A percentile compares a stretch with the other conserved stretches of the same genome.
phyloP scores from a whole-genome alignment of 768 basidiomycete genomes.

The Pulveroboletus ravenelii region DNA sequence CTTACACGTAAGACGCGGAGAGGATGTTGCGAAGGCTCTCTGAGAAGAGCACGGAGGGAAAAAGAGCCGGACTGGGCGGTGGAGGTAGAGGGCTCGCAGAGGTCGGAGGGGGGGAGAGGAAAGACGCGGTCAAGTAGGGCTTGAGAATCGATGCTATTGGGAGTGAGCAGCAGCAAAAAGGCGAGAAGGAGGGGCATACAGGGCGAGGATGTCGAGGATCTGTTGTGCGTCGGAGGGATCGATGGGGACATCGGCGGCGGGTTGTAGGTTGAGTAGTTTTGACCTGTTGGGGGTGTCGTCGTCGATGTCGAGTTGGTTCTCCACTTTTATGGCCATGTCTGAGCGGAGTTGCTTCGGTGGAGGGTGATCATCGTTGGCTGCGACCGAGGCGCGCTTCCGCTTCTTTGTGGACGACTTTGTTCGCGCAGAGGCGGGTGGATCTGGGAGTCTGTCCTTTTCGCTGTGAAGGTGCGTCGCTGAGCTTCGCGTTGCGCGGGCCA shows the following conservation, averaged over 20 bases:
- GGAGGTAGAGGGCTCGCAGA: constrained; percentile 39
- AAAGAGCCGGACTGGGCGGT: constrained; percentile 30
- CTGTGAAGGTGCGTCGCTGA: constrained; percentile 41
- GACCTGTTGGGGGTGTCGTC: constrained; percentile 17
- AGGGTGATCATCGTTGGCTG: constrained; percentile 44
- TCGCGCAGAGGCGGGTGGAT: constrained; percentile 23
- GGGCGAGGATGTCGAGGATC: constrained; percentile 57
- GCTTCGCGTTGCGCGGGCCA: constrained; percentile 74
- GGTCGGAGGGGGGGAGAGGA: constrained; percentile 41
- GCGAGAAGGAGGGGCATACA: constrained; percentile 33
- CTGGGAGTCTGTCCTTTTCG: constrained; percentile 27
- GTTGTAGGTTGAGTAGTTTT: constrained; percentile 27
- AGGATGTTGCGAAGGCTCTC: constrained; percentile 48
- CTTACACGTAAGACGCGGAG: constrained; percentile 54
- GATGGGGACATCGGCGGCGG: constrained; percentile 47
- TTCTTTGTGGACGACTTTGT: constrained; percentile 46
- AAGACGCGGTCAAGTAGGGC: constrained; percentile 79
- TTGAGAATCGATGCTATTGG: constrained; percentile 59
- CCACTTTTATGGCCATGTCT: constrained; percentile 29
- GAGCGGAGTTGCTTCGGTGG: constrained; percentile 44
- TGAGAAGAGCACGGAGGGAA: constrained; percentile 56
- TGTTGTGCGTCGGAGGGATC: constrained; percentile 42
- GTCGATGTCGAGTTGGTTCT: constrained; percentile 21
- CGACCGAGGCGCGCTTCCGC: constrained; percentile 53
- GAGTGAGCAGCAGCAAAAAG: not conserved